Percentiles rank a stretch among this genome's conserved stretches.
Conservation (phyloP, 2,329 filamentous ascomycete species). For the Ophiocordyceps camponoti-leonardi region DNA sequence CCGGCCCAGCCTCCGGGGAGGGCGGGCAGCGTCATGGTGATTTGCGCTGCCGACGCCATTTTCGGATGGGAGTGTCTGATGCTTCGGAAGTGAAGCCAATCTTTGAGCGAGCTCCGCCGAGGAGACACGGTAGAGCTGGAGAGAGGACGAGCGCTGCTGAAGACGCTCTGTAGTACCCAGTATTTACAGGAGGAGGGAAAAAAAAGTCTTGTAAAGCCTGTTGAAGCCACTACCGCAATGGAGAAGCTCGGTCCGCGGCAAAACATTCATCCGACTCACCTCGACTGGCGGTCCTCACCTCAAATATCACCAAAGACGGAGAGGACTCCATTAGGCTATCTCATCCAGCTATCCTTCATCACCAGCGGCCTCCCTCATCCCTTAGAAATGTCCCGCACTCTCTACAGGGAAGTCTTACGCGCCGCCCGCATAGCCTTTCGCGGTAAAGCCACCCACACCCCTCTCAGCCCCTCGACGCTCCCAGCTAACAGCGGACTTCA, state of each 20-base stretch:
- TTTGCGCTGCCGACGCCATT: constrained; percentile 49
- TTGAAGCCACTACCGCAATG: neutral
- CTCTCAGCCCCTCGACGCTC: neutral
- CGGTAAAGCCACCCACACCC: constrained; percentile 30
- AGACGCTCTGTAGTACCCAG: too few relatives aligned
- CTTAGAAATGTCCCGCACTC: constrained; percentile 48
- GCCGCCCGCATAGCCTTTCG: constrained; percentile 70
- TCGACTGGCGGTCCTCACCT: neutral
- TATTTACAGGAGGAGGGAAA: neutral
- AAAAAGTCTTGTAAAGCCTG: constrained; percentile 3
- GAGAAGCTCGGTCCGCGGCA: neutral
- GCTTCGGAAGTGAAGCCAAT: neutral
- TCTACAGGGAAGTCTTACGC: constrained; percentile 69
- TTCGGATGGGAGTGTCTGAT: constrained; percentile 3
- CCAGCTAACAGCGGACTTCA: neutral
- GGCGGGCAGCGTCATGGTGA: constrained; percentile 51
- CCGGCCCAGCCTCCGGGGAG: constrained; percentile 68
- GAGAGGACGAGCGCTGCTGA: too few relatives aligned
- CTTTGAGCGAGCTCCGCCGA: neutral
- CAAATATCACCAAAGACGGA: too few relatives aligned
- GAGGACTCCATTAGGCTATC: neutral
- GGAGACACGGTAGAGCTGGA: too few relatives aligned
- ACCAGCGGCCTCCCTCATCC: neutral
- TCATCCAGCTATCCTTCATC: neutral
- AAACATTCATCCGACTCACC: neutral